Evolutionary conservation across 2,329 filamentous ascomycete species (phyloP), one percentile per base, ranked within the genome.

Genomic region (Sporothrix luriei): DNA sequence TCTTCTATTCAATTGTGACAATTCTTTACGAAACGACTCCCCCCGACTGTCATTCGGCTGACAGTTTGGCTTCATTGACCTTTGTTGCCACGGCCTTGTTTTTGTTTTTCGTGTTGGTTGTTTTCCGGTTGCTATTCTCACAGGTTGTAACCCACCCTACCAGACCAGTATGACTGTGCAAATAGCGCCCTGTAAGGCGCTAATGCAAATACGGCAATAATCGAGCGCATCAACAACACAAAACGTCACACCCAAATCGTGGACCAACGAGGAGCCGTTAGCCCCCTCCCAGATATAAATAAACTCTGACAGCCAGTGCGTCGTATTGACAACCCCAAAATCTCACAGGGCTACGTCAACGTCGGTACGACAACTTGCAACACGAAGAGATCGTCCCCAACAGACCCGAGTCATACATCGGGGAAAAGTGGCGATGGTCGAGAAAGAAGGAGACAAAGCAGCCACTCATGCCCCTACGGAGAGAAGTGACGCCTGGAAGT

Each of bases 31-130:
- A 29, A 57, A 33, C 6, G 29, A 38, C 6, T 40, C 16, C 16
- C 16, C 29, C 29, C 3, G 3, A 29, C 29, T 29, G 5, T 40
- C 54, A 59, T 29, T 59, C 33, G 40, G 55, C 55, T 43, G 19
- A 26, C 38, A 6, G 26, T 40, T 40, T 62, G 38, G 48, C 40
- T 62, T 11, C 40, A 11, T 6, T 16, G 10, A 48, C 33, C 29
- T 4, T n/a, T n/a, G 38, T 62, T 62, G 57, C 57, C 57, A 62
- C 38, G 46, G 40, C 59, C 59, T 64, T 64, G 59, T 64, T 64
- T 64, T 64, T 29, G 21, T 11, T 64, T 64, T 64, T 64, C 43
- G 21, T 11, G n/a, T 2, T 48, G n/a, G 26, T 16, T n/a, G 21
- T 29, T 26, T 29, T 14, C 9, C 24, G 16, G 1, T 3, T 5